phyloP scores from a whole-genome alignment of 2,329 filamentous ascomycete species.

The Didymella lethalis region DNA sequence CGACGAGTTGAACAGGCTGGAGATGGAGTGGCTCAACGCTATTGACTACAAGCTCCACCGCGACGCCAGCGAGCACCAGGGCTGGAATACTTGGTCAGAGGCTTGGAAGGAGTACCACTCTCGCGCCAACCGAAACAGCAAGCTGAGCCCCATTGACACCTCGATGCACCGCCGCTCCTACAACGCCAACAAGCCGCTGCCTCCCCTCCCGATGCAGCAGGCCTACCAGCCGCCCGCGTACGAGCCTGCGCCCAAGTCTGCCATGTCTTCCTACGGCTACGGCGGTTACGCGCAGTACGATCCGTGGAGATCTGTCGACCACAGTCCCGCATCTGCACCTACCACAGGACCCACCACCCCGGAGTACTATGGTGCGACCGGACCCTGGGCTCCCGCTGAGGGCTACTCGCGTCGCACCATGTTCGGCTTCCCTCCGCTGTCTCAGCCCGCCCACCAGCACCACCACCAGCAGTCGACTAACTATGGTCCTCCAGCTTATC shows the following conservation, averaged over 20 bases:
- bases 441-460: slow-evolving; percentile 52
- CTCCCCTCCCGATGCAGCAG: slow-evolving; percentile 49
- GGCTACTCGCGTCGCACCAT: slow-evolving; percentile 54
- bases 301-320: slow-evolving; percentile 52
- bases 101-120: slow-evolving; percentile 72
- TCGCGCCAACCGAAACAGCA: slow-evolving; percentile 48
- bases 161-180: slow-evolving; percentile 63
- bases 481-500: slow-evolving; percentile 46
- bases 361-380: slow-evolving; percentile 59
- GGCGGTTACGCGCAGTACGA: slow-evolving; percentile 51
- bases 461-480: slow-evolving; percentile 55
- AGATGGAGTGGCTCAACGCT: slow-evolving; percentile 84
- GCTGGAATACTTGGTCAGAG: slow-evolving; percentile 69
- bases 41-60: slow-evolving; percentile 88
- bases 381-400: slow-evolving; percentile 58
- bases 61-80: slow-evolving; percentile 79
- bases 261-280: slow-evolving; percentile 49
- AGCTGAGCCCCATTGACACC: slow-evolving; percentile 70
- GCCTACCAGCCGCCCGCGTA: slow-evolving; percentile 50
- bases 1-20: slow-evolving; percentile 81
- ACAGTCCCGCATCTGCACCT: slow-evolving; percentile 63
- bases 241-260: slow-evolving; percentile 48
- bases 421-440: slow-evolving; percentile 51
- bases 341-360: slow-evolving; percentile 63
- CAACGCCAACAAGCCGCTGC: slow-evolving; percentile 56